Percentiles rank a stretch among this genome's conserved stretches.
phyloP scores from a whole-genome alignment of 805 yeast species.

The Candida lessepsii region DNA sequence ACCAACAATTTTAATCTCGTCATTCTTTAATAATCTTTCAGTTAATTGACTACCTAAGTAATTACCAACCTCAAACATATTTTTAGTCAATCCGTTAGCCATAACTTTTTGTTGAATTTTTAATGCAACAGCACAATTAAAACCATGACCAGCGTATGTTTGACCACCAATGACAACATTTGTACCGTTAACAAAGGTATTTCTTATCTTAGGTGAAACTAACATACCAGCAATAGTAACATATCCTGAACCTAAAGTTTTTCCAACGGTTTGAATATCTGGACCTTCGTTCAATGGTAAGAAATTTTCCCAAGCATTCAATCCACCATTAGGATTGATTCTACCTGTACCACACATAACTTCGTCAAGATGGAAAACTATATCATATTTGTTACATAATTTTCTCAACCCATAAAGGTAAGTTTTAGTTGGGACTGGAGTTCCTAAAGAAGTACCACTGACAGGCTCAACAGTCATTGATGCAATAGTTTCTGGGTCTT shows the following conservation, averaged over 20 bases:
- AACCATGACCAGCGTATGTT: conserved; percentile 26
- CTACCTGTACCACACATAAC: conserved; percentile 40
- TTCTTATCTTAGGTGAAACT: conserved; percentile 25
- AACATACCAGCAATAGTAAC: conserved; percentile 32
- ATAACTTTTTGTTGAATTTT: conserved; percentile 30
- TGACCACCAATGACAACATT: conserved; percentile 24
- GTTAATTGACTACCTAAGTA: conserved; percentile 38
- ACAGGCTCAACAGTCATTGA: conserved; percentile 26
- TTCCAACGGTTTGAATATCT: conserved; percentile 31
- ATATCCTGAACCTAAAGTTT: conserved; percentile 31
- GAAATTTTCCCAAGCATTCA: conserved; percentile 32
- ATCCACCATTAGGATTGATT: conserved; percentile 23
- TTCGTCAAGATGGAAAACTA: conserved; percentile 31
- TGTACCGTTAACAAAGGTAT: conserved; percentile 20
- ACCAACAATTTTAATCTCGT: conserved; percentile 37
- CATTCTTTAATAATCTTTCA: conserved; percentile 10
- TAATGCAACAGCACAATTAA: conserved; percentile 29
- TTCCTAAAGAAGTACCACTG: conserved; percentile 29
- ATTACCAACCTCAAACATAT: conserved; percentile 43
- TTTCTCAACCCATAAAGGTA: conserved; percentile 28
- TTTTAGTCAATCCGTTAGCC: conserved; percentile 34
- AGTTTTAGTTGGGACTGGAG: conserved; percentile 26
- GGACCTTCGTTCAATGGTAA: conserved; percentile 26
- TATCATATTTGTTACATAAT: conserved; percentile 31
- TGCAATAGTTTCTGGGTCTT: conserved; percentile 30